Evolutionary conservation across 2,329 filamentous ascomycete genomes (phyloP).

Genomic region (Trichophyton schoenleinii): DNA sequence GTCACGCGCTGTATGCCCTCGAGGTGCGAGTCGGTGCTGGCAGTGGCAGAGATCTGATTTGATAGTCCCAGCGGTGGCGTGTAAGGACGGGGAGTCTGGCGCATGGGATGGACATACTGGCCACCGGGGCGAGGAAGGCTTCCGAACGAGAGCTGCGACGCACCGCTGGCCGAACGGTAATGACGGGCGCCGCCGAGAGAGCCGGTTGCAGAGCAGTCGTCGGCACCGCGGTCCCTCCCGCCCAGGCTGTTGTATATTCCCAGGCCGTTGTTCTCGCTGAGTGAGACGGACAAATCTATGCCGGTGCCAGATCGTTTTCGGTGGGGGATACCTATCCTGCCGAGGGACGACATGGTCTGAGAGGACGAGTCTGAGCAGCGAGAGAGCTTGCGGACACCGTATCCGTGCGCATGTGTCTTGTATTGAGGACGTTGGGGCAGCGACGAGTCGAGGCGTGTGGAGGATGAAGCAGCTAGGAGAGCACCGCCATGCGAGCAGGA

Average conservation of each 20-base stretch:
- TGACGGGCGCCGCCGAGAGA: slow-evolving; percentile 31
- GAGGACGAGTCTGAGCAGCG: neutral
- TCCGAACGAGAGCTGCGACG: slow-evolving; percentile 40
- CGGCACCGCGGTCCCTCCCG: slow-evolving; percentile 28
- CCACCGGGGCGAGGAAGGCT: slow-evolving; percentile 35
- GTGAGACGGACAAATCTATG: slow-evolving; percentile 41
- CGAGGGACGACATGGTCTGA: neutral
- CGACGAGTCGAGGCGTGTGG: neutral
- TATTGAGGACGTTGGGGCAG: neutral
- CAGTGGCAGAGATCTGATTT: slow-evolving; percentile 37
- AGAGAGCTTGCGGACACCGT: neutral
- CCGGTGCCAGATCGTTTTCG: neutral
- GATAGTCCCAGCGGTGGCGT: slow-evolving; percentile 41
- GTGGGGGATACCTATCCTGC: neutral
- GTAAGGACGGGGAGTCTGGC: slow-evolving; percentile 43
- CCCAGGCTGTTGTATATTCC: slow-evolving; percentile 37
- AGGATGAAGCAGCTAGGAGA: neutral
- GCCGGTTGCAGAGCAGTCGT: slow-evolving; percentile 26
- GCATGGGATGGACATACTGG: slow-evolving; percentile 44
- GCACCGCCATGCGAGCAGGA: neutral
- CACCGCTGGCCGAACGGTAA: slow-evolving; percentile 42
- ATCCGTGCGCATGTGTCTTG: neutral
- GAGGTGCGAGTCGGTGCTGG: slow-evolving; percentile 26
- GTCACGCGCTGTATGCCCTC: slow-evolving; percentile 6
- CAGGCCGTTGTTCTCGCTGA: slow-evolving; percentile 45